Evolutionary conservation across 2,329 filamentous ascomycete species (phyloP).

Genomic region (Sarocladiaceae sp.): DNA sequence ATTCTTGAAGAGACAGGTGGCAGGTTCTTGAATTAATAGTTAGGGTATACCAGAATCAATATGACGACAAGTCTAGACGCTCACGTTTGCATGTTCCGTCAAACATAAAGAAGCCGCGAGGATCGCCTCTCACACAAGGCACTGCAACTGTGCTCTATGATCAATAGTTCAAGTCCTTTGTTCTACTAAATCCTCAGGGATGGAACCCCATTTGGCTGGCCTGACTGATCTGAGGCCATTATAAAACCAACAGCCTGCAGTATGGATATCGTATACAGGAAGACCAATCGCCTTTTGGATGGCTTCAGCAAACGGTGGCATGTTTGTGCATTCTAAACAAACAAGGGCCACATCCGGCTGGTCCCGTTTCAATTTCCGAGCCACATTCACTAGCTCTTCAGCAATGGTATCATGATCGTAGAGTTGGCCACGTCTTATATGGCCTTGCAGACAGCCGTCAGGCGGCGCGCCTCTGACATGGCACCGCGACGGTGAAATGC

Average conservation of each 20-base stretch:
- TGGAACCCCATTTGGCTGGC: slow-evolving; percentile 11
- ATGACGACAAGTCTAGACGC: too few species aligned
- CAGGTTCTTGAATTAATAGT: slow-evolving; percentile 21
- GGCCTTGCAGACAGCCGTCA: slow-evolving; percentile 16
- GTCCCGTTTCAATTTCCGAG: slow-evolving; percentile 11
- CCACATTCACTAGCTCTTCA: slow-evolving; percentile 17
- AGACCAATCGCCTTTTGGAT: slow-evolving; percentile 23
- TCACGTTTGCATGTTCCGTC: too few species aligned
- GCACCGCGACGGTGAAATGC: slow-evolving; percentile 14
- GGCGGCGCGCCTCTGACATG: slow-evolving; percentile 19
- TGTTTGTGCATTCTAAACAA: slow-evolving; percentile 28
- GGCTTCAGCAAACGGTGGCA: slow-evolving; percentile 26
- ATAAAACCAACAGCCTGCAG: slow-evolving; percentile 29
- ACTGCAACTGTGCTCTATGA: background rate
- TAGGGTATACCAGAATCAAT: too few species aligned
- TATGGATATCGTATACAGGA: slow-evolving; percentile 30
- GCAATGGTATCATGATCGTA: slow-evolving; percentile 16
- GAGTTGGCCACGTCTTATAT: slow-evolving; percentile 13
- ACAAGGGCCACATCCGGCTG: slow-evolving; percentile 17
- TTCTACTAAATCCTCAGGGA: background rate
- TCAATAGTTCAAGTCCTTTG: background rate
- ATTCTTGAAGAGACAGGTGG: slow-evolving; percentile 23
- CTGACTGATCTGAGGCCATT: slow-evolving; percentile 21
- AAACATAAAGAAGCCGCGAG: too few species aligned
- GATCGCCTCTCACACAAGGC: too few species aligned